A percentile compares a stretch with the other conserved stretches of the same genome.
Evolutionary conservation across 768 basidiomycete genomes (phyloP).

Genomic region (Kwoniella heveanensis): DNA sequence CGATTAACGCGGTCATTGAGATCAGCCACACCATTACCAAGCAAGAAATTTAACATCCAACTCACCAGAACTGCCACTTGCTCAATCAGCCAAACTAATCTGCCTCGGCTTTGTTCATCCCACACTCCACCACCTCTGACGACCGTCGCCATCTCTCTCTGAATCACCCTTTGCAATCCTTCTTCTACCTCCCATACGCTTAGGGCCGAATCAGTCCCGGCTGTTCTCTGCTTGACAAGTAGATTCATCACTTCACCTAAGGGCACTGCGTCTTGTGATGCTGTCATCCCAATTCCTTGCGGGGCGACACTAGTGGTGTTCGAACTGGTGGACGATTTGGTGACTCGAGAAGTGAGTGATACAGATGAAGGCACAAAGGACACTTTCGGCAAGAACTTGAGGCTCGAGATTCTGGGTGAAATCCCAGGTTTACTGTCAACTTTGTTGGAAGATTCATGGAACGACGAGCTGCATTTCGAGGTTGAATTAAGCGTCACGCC

Average conservation of each 20-base stretch:
- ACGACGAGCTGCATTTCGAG: background rate
- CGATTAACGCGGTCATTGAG: too few species aligned
- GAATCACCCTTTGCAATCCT: conserved; percentile 6
- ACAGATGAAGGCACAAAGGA: background rate
- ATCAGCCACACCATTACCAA: too few species aligned
- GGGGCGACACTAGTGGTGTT: background rate
- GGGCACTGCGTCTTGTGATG: background rate
- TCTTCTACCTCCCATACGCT: conserved; percentile 9
- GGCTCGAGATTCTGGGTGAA: conserved; percentile 5
- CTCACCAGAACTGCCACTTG: conserved; percentile 25
- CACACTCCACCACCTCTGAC: conserved; percentile 2
- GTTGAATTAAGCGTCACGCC: background rate
- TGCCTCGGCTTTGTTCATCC: conserved; percentile 17
- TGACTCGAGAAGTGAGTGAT: background rate
- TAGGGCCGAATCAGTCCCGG: background rate
- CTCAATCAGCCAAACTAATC: conserved; percentile 26
- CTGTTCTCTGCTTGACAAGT: background rate
- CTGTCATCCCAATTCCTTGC: too few species aligned
- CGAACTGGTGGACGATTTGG: background rate
- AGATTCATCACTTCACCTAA: conserved; percentile 4
- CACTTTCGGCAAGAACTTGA: background rate
- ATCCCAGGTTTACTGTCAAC: background rate
- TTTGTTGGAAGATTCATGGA: background rate
- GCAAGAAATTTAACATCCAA: too few species aligned
- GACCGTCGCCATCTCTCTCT: conserved; percentile 1